A percentile compares a stretch with the other conserved stretches of the same genome.
phyloP scores from a whole-genome alignment of 805 yeast species.

The Wickerhamiella dianesei region DNA sequence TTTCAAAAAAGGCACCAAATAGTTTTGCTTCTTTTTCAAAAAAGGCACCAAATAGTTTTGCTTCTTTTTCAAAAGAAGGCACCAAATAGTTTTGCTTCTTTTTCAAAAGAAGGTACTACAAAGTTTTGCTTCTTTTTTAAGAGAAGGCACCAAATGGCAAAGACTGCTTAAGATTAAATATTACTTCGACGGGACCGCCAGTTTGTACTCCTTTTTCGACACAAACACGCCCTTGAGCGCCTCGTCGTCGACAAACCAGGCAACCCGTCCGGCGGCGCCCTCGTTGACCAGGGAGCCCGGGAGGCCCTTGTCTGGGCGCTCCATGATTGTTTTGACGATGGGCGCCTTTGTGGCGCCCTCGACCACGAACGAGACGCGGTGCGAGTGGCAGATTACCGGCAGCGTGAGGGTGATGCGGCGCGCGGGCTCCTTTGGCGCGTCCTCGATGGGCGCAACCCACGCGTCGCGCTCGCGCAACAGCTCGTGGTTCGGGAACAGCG shows the following conservation, averaged over 20 bases:
- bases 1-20: too few species aligned
- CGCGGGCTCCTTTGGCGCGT: slow-evolving; percentile 81
- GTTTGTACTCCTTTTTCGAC: slow-evolving; percentile 59
- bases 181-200: slow-evolving; percentile 33
- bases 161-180: too few species aligned
- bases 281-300: slow-evolving; percentile 91
- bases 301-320: slow-evolving; percentile 90
- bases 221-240: slow-evolving; percentile 71
- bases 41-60: too few species aligned
- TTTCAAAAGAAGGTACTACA: too few species aligned
- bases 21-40: too few species aligned
- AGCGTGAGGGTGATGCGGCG: slow-evolving; percentile 80
- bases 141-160: too few species aligned
- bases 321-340: slow-evolving; percentile 79
- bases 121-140: too few species aligned
- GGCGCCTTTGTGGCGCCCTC: slow-evolving; percentile 96
- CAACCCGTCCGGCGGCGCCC: slow-evolving; percentile 90
- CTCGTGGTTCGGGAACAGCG: slow-evolving; percentile 88
- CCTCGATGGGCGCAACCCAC: slow-evolving; percentile 87
- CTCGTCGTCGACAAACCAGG: slow-evolving; percentile 95
- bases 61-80: too few species aligned
- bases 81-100: too few species aligned
- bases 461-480: slow-evolving; percentile 79
- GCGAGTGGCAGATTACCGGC: slow-evolving; percentile 91
- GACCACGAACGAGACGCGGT: slow-evolving; percentile 84